phyloP scores from a whole-genome alignment of 345 rosid genomes.

The Eucalyptus pauciflora region DNA sequence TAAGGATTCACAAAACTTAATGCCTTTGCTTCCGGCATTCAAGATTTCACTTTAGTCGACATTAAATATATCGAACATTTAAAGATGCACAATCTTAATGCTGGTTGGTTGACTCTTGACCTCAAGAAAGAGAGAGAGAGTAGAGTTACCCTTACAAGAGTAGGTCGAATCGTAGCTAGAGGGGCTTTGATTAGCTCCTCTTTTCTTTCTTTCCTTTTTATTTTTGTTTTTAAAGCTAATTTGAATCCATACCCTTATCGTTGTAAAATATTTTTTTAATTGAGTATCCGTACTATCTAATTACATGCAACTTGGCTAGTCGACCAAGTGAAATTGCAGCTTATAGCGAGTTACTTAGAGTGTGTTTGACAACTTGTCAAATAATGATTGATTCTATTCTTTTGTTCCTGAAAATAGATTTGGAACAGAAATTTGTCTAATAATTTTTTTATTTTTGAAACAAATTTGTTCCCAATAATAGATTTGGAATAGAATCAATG shows the following conservation, averaged over 20 bases:
- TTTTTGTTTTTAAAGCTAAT: not conserved
- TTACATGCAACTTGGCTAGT: not conserved
- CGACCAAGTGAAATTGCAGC: not conserved
- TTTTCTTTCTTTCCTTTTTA: too few relatives aligned
- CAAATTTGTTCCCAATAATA: too few relatives aligned
- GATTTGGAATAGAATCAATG: fast-evolving
- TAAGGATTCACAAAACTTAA: not conserved
- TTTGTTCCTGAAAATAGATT: too few relatives aligned
- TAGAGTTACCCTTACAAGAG: not conserved
- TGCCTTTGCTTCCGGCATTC: not conserved
- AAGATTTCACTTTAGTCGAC: not conserved
- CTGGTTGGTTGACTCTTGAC: not conserved
- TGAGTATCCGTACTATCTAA: not conserved
- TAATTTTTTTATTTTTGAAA: too few relatives aligned
- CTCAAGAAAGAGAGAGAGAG: not conserved
- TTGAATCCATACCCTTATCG: not conserved
- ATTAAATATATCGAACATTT: not conserved
- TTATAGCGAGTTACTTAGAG: not conserved
- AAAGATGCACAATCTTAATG: not conserved
- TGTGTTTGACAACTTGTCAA: too few relatives aligned
- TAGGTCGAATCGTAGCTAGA: not conserved
- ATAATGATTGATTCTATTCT: too few relatives aligned
- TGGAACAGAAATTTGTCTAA: fast-evolving
- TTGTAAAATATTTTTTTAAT: not conserved
- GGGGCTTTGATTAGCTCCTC: not conserved